Base-by-base conservation (phyloP, 116 monocot species). In the Papilionanthe hybrid region DNA sequence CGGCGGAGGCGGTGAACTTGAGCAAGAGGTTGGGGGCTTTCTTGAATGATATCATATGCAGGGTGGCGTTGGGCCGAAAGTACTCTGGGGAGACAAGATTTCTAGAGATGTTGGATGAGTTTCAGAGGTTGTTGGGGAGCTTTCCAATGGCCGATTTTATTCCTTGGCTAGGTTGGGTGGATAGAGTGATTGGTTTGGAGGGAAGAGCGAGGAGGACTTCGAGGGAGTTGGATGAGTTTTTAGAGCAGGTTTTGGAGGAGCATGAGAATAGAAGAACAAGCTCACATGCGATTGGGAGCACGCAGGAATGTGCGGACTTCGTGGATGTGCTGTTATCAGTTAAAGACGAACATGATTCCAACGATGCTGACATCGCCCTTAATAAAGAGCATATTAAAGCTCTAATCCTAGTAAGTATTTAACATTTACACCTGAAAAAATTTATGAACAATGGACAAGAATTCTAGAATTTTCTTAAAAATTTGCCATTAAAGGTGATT, bases 151-250 rank as follows among this genome's bases (percentile, higher is more conserved):
- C 66, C 5, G 81, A 81, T 29, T 81, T 58, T 67, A 49, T 76
- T 42, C 81, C 81, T 4, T 67, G 76, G 45, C 50, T 81, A 5
- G 42, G 44, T n/a, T 81, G 81, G 81, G 7, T 81, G 5, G 81
- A 81, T 63, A 7, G 5, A 6, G 23, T 67, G 67, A 27, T 43
- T 68, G 18, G 58, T 47, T 30, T 81, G 81, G 76, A 15, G 67
- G 29, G 76, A 23, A 63, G 63, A 63, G 63, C 9, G 63, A 63
- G 23, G 63, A 63, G 63, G 22, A 63, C n/a, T 63, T 63, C 63
- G 5, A 23, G 23, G 60, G 5, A 60, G 69, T 0, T 69, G 30
- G 69, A 69, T 60, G 22, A 20, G 22, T 60, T 60, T 60, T 8
- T 60, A 0, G 69, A 69, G 25, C 20, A 1, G 0, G 60, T 60